Conservation (phyloP, 208 protist genomes). For the Trypanosomatidae sp. region DNA sequence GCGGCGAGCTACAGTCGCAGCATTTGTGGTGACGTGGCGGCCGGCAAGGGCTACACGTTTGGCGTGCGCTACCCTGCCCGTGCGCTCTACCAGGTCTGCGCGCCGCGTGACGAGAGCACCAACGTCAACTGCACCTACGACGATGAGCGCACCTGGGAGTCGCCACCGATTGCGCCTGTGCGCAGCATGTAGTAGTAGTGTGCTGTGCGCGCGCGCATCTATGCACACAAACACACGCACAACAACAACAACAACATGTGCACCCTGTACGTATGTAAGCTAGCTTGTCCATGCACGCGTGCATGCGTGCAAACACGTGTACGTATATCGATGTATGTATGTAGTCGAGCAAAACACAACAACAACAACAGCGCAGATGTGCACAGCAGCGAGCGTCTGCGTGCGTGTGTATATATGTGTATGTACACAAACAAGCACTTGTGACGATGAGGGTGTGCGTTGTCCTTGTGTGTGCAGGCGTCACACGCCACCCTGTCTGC, state of each 20-base stretch:
- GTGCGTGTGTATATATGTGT: too few species aligned
- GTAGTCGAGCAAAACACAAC: slow-evolving; percentile 6
- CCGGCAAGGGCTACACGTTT: slow-evolving; percentile 52
- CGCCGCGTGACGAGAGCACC: slow-evolving; percentile 38
- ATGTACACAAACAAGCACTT: too few species aligned
- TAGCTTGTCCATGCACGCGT: not conserved
- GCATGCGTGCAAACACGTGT: not conserved
- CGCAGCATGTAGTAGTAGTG: too few species aligned
- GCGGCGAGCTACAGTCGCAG: slow-evolving; percentile 24
- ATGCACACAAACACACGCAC: too few species aligned
- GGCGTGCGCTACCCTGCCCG: slow-evolving; percentile 65
- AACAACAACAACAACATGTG: not conserved
- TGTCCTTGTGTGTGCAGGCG: too few species aligned
- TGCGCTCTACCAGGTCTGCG: slow-evolving; percentile 52
- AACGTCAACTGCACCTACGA: slow-evolving; percentile 75
- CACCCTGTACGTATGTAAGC: not conserved
- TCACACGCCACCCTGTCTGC: too few species aligned
- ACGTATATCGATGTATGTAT: not conserved
- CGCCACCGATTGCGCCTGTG: slow-evolving; percentile 3
- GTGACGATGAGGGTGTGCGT: too few species aligned
- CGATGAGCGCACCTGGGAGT: slow-evolving; percentile 55
- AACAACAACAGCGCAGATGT: too few species aligned
- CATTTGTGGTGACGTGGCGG: slow-evolving; percentile 19
- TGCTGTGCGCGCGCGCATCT: too few species aligned
- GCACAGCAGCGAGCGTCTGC: too few species aligned